These are phyloP conservation scores for carrot (Daucus carota) DNA, from an alignment of 129 eudicot species.

Conservation along the genomic window DNA sequence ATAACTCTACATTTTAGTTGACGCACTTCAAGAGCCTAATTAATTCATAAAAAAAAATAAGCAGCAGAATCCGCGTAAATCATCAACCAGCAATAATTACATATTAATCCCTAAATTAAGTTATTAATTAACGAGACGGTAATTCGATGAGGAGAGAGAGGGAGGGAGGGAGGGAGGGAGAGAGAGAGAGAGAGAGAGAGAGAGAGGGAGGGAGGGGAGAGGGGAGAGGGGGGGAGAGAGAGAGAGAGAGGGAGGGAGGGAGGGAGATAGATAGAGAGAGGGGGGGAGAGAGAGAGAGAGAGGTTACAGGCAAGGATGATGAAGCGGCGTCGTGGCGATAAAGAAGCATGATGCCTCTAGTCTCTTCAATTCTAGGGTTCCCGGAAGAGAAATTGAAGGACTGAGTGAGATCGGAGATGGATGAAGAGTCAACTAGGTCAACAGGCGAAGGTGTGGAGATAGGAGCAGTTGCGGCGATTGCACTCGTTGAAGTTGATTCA, in stretches of 20 bases:
- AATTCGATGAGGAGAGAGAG: not conserved
- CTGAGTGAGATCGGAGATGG: constrained; percentile 36
- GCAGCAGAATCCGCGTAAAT: not conserved
- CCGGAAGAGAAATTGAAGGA: constrained; percentile 79
- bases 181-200: not conserved
- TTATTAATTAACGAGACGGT: no score
- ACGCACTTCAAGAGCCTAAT: not conserved
- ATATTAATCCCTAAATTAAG: no score
- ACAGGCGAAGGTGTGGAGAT: constrained; percentile 33
- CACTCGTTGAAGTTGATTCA: constrained; percentile 59
- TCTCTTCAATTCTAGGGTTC: constrained; percentile 95
- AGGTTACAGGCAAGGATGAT: constrained; percentile 61
- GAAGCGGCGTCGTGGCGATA: constrained; percentile 47
- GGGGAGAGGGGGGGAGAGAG: no score
- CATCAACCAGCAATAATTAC: not conserved
- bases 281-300: constrained; percentile 3
- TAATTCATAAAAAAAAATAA: not conserved
- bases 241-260: not conserved
- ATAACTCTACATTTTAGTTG: not conserved
- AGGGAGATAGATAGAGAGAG: no score
- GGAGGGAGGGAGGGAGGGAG: not conserved
- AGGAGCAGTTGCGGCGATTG: constrained; percentile 13
- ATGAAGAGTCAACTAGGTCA: constrained; percentile 31
- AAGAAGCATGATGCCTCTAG: constrained; percentile 80
- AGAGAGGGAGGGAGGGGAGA: not conserved